phyloP scores from a whole-genome alignment of 164 flowering plant genomes.

The Platanus orientalis region DNA sequence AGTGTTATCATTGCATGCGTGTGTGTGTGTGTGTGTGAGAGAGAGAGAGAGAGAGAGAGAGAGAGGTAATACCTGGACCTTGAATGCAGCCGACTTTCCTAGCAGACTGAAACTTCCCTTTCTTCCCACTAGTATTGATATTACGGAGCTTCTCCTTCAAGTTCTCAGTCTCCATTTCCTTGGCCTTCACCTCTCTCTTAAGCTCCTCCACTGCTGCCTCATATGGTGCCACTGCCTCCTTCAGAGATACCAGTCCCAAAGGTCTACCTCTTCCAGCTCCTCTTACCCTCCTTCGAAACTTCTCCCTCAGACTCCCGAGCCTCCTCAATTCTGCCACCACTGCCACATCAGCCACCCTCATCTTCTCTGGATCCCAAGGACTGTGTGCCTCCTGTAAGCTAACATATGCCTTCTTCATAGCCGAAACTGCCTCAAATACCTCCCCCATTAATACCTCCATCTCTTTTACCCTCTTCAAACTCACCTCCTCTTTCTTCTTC shows the following conservation, averaged over 20 bases:
- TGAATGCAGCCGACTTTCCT: slow-evolving; percentile 51
- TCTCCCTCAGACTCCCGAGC: too few species aligned
- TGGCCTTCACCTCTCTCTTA: slow-evolving; percentile 73
- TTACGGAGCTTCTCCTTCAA: too few species aligned
- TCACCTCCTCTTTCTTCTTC: slow-evolving; percentile 10
- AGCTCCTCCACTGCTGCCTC: slow-evolving; percentile 90
- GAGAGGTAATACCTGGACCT: slow-evolving; percentile 21
- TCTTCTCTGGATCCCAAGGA: slow-evolving; percentile 22
- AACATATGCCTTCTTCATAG: slow-evolving; percentile 75
- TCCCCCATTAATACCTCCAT: slow-evolving; percentile 34
- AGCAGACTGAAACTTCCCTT: slow-evolving; percentile 39
- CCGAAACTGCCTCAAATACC: slow-evolving; percentile 68
- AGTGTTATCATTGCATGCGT: slow-evolving; percentile 4
- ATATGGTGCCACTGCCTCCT: slow-evolving; percentile 83
- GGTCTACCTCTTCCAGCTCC: slow-evolving; percentile 23
- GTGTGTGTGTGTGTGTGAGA: background rate
- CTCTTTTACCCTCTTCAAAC: slow-evolving; percentile 18
- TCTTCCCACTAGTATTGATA: slow-evolving; percentile 26
- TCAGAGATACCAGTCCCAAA: slow-evolving; percentile 33
- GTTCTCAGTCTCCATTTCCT: slow-evolving; percentile 3
- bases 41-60: background rate
- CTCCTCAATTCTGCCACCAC: too few species aligned
- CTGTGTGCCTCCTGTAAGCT: slow-evolving; percentile 57
- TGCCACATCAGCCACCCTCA: too few species aligned
- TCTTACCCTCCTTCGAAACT: background rate